Percentiles rank a stretch among this genome's conserved stretches.
Evolutionary conservation across 805 yeast genomes (phyloP).

Genomic region (Jamesozyma gamospora): DNA sequence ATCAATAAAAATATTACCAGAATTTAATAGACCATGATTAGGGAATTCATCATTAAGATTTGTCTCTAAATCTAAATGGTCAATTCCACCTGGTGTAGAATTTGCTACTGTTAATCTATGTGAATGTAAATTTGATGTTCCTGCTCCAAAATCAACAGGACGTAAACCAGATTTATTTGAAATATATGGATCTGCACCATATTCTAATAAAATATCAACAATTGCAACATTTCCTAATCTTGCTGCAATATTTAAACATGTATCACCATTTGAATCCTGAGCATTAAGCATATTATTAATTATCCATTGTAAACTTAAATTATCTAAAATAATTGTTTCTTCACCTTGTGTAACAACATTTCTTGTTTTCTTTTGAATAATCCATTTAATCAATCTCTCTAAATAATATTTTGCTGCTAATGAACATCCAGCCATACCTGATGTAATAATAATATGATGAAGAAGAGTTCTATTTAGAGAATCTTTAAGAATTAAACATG

Average conservation of each 20-base stretch:
- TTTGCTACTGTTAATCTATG: neutral
- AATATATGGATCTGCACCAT: conserved; percentile 75
- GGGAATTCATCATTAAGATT: neutral
- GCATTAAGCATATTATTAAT: conserved; percentile 70
- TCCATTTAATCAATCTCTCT: conserved; percentile 67
- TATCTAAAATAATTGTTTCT: conserved; percentile 37
- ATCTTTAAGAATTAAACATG: conserved; percentile 58
- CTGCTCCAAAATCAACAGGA: conserved; percentile 74
- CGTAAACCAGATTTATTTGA: conserved; percentile 79
- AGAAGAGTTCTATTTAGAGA: conserved; percentile 66
- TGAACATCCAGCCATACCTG: conserved; percentile 65
- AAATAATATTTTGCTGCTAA: conserved; percentile 66
- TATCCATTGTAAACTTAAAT: conserved; percentile 43
- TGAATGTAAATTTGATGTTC: conserved; percentile 16
- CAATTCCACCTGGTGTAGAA: neutral
- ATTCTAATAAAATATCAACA: conserved; percentile 70
- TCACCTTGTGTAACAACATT: conserved; percentile 9
- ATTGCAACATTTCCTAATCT: conserved; percentile 74
- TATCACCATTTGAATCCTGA: conserved; percentile 90
- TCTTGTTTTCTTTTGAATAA: conserved; percentile 37
- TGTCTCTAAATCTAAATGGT: neutral
- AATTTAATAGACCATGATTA: neutral
- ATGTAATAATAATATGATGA: conserved; percentile 77
- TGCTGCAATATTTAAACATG: conserved; percentile 88
- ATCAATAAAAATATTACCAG: neutral